Conservation (phyloP, 2,329 filamentous ascomycete species). For the Ciborinia camelliae region DNA sequence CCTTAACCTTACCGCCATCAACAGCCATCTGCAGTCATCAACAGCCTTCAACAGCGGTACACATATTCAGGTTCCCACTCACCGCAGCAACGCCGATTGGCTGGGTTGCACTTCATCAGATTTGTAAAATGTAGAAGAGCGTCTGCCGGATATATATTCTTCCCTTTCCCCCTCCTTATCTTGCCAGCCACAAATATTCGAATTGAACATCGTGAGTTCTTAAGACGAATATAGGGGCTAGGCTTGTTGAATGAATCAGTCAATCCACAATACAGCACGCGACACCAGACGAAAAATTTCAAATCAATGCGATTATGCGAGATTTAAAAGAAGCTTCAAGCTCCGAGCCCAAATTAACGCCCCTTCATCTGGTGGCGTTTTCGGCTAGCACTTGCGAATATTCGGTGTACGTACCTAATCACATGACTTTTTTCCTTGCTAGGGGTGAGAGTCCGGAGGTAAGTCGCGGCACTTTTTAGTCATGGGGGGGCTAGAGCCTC, state of each 20-base stretch:
- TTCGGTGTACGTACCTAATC: not conserved
- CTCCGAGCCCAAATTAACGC: not conserved
- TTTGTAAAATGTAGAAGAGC: not conserved
- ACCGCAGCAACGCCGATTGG: slow-evolving; percentile 3
- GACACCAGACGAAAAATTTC: not conserved
- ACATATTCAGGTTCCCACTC: not conserved
- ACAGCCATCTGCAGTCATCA: not conserved
- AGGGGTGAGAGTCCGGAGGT: not conserved
- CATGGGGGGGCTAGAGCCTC: not conserved
- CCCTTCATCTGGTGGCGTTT: slow-evolving; percentile 15
- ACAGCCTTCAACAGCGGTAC: not conserved
- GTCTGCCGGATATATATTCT: not conserved
- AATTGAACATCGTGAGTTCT: not conserved
- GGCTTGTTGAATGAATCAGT: not conserved
- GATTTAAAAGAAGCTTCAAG: not conserved
- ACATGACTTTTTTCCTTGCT: not conserved
- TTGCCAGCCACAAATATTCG: not conserved
- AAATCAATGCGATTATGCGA: too few species aligned
- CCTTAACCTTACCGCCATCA: slow-evolving; percentile 5
- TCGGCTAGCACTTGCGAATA: not conserved
- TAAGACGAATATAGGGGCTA: not conserved
- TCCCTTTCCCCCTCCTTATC: not conserved
- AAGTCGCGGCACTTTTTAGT: not conserved
- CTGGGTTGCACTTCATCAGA: not conserved
- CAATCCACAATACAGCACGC: not conserved